phyloP scores from a whole-genome alignment of 1,284 basidiomycete species.

The Lentinula novae-zelandiae region DNA sequence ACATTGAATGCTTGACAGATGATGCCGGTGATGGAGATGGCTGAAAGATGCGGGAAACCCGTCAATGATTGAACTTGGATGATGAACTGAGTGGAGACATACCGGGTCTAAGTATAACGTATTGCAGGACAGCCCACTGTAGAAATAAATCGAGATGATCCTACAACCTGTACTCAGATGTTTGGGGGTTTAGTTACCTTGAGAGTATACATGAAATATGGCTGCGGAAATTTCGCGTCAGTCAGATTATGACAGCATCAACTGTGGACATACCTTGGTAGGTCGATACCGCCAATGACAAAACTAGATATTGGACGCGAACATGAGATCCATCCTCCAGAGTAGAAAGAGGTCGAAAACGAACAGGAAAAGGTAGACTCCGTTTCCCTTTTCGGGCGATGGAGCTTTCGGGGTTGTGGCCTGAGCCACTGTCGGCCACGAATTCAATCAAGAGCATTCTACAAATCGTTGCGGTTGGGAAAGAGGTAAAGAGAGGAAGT shows the following conservation, averaged over 20 bases:
- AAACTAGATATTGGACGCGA: constrained; percentile 37
- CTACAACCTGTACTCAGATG: neutral
- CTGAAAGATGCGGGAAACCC: constrained; percentile 16
- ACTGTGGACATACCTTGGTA: constrained; percentile 53
- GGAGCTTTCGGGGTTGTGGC: constrained; percentile 59
- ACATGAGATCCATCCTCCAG: neutral
- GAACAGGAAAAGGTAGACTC: constrained; percentile 68
- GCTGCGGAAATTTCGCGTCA: constrained; percentile 23
- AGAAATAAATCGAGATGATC: neutral
- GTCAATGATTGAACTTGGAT: neutral
- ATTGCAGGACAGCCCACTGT: constrained; percentile 81
- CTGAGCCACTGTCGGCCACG: constrained; percentile 66
- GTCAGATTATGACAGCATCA: neutral
- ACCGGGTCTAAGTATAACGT: constrained; percentile 77
- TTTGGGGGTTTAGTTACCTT: constrained; percentile 46
- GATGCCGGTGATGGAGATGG: constrained; percentile 71
- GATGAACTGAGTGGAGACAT: constrained; percentile 2
- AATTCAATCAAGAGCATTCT: constrained; percentile 83
- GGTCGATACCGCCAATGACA: constrained; percentile 78
- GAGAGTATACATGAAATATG: constrained; percentile 86
- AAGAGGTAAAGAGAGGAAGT: neutral
- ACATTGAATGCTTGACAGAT: constrained; percentile 65
- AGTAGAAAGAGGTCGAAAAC: constrained; percentile 47
- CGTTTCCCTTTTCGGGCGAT: constrained; percentile 79
- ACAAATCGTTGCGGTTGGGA: neutral